Evolutionary conservation across 352 stramenopile genomes (phyloP).

Genomic region (Globisporangium cederbergense): DNA sequence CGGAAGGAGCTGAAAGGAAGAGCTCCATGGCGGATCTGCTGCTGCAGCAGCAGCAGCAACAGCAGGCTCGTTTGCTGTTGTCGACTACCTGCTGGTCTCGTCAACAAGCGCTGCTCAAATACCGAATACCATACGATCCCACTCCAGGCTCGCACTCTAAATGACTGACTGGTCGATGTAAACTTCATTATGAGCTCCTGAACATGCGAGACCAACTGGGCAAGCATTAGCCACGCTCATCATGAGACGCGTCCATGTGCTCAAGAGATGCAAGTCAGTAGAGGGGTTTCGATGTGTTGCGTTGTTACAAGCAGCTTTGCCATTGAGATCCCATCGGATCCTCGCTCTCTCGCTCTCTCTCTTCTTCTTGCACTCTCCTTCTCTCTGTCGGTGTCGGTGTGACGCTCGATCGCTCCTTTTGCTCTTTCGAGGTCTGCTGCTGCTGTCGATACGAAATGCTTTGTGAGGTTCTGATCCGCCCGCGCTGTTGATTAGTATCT

Average conservation of each 20-base stretch:
- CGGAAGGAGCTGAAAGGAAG: no score
- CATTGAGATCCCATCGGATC: not conserved
- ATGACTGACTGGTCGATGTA: not conserved
- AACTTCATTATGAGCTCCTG: not conserved
- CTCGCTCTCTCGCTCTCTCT: not conserved
- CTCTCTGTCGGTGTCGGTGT: not conserved
- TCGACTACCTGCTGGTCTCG: not conserved
- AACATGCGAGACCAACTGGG: no score
- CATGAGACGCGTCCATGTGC: no score
- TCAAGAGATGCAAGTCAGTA: no score
- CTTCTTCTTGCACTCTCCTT: no score
- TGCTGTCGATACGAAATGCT: not conserved
- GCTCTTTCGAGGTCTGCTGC: not conserved
- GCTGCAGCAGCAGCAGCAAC: no score
- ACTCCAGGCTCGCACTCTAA: not conserved
- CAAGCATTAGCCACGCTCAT: no score
- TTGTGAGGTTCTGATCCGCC: not conserved
- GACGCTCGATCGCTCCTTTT: not conserved
- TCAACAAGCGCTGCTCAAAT: not conserved
- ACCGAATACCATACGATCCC: not conserved
- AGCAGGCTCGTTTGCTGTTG: not conserved
- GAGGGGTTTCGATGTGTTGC: not conserved
- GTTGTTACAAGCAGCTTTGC: not conserved
- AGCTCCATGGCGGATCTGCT: no score
- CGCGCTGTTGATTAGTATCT: not conserved